Base-by-base conservation (phyloP, 2,329 filamentous ascomycete species). In the Phialocephala subalpina region DNA sequence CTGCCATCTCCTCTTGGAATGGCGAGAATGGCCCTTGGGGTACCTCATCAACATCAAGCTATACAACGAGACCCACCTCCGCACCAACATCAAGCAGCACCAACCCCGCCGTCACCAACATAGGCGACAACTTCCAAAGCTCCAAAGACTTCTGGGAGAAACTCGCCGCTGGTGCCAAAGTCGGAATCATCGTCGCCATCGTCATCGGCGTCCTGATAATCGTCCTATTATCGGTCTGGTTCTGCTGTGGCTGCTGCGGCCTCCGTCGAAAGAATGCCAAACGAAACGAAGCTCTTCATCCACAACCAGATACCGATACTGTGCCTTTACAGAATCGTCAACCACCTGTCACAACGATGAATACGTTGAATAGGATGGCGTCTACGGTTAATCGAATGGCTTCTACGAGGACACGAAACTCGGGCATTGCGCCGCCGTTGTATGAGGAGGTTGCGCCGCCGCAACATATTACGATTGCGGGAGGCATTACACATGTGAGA, bases 391-490 rank as follows among this genome's bases (percentile, higher is more conserved):
- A n/a, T 42, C 25, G 29, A 22, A 47, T 35, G 33, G 29, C 36
- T 4, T 16, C 52, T n/a, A 40, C 35, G 5, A 14, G 42, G 12
- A 14, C 38, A n/a, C 35, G 42, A 27, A 16, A 35, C n/a, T 8
- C 35, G 33, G 12, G 67, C 49, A 25, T 49, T 12, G 49, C 70
- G 47, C 72, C 72, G 11, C 72, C 72, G 9, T 49, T 58, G 8
- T 74, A 74, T 60, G 71, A 70, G 56, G 71, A 74, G 42, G 63
- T 55, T 11, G 67, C 70, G 3, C 69, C 69, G 18, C 66, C 69
- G 3, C 58, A 63, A 53, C 69, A 73, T 60, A 69, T 62, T 36
- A 67, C 63, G 29, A 57, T 69, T 16, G 66, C 67, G 12, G 67
- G 64, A 7, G 72, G 70, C 5, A 64, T 69, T 12, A 53, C 61